Evolutionary conservation across 2,329 filamentous ascomycete genomes (phyloP).

Genomic region (Trematosphaeria pertusa): DNA sequence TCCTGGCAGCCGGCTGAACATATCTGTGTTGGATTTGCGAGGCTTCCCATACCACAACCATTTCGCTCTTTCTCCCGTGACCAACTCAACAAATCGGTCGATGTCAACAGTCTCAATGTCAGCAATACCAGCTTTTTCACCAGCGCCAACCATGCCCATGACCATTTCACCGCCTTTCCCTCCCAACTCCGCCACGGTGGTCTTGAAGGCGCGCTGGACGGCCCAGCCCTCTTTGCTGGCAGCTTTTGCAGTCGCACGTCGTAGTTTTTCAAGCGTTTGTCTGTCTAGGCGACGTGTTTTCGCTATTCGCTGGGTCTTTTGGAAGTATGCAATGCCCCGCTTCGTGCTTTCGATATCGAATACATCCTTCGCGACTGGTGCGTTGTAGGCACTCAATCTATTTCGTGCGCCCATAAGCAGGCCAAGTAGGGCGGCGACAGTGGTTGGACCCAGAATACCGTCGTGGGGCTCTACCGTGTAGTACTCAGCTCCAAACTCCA

Average conservation of each 20-base stretch:
- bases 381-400: slow-evolving; percentile 81
- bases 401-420: slow-evolving; percentile 90
- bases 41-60: slow-evolving; percentile 96
- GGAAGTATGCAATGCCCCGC: slow-evolving; percentile 84
- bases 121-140: slow-evolving; percentile 86
- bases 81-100: slow-evolving; percentile 78
- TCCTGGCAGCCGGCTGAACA: slow-evolving; percentile 48
- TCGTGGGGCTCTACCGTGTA: slow-evolving; percentile 94
- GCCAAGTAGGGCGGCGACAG: slow-evolving; percentile 85
- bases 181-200: slow-evolving; percentile 89
- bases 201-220: slow-evolving; percentile 93
- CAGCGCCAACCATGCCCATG: slow-evolving; percentile 85
- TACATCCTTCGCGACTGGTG: slow-evolving; percentile 86
- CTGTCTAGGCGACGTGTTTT: slow-evolving; percentile 81
- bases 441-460: slow-evolving; percentile 89
- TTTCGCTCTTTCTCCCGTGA: slow-evolving; percentile 82
- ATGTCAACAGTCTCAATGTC: slow-evolving; percentile 93
- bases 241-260: slow-evolving; percentile 85
- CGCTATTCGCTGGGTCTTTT: slow-evolving; percentile 84
- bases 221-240: slow-evolving; percentile 89
- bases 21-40: slow-evolving; percentile 63
- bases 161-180: slow-evolving; percentile 95
- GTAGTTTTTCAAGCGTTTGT: slow-evolving; percentile 80
- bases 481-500: slow-evolving; percentile 87
- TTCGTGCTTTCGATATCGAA: slow-evolving; percentile 87